Evolutionary conservation across 129 eudicot genomes (phyloP), one percentile per base, ranked within the genome.

Genomic region (Tanacetum coccineum): DNA sequence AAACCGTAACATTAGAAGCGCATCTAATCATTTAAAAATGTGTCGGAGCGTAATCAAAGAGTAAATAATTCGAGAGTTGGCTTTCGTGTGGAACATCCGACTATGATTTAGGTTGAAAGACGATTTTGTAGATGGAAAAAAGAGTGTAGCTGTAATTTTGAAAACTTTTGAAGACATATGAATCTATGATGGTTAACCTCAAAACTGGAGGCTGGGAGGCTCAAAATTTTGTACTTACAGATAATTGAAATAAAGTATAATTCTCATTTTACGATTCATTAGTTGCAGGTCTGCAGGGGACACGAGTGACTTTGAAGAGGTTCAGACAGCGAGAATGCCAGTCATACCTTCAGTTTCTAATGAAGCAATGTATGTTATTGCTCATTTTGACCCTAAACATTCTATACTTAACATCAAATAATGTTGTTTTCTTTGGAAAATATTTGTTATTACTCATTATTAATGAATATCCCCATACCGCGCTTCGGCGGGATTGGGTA

Each of bases 191-290:
- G 20, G 26, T 6, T 21, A 46, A 17, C 6, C 42, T 13, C 44
- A 68, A 12, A 36, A 15, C 2, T 2, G 11, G 44, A 21, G 14
- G 20, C 14, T 15, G n/a, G 3, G 39, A 54, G 53, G 32, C n/a
- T 9, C 17, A 51, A 25, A 6, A 42, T 5, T 67, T 3, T 46
- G 28, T 36, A 36, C 2, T 36, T 36, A 36, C 42, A 6, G 9
- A 36, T 36, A 6, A 36, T 6, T 36, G 42, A 9, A 36, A 70
- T 70, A 67, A 26, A 30, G 4, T 45, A 14, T 47, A n/a, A 45
- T 70, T 13, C 67, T 4, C 50, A 60, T 71, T 22, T 40, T 48
- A 54, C 26, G 26, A 6, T 49, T 49, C 54, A 49, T 49, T 15
- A 49, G 8, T 13, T 49, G 54, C 54, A 49, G 19, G 54, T 49